Percentiles rank a stretch among this genome's conserved stretches.
These are phyloP conservation scores for Colletotrichum euphorbiae DNA, from an alignment of 2,329 filamentous ascomycete genomes.

Conservation along the genomic window DNA sequence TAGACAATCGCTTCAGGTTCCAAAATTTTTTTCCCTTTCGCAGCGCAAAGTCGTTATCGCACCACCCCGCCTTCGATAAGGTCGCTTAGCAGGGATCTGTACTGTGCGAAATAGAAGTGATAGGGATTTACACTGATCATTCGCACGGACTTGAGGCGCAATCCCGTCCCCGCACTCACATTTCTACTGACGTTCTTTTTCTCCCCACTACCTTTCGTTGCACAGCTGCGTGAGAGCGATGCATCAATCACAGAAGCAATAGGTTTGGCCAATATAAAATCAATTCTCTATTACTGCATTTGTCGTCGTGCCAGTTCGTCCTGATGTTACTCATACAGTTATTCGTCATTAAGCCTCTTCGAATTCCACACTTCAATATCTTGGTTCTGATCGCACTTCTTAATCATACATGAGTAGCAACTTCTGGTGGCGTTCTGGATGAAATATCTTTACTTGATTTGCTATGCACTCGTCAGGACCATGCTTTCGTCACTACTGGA, in stretches of 20 bases:
- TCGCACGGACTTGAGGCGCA: too few species aligned
- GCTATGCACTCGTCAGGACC: constrained; percentile 9
- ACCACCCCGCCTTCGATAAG: constrained; percentile 39
- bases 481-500: not conserved
- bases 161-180: too few species aligned
- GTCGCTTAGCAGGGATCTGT: constrained; percentile 12
- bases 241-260: not conserved
- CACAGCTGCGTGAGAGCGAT: too few species aligned
- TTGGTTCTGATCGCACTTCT: constrained; percentile 9
- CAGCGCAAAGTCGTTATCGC: constrained; percentile 41
- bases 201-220: too few species aligned
- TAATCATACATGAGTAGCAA: constrained; percentile 27
- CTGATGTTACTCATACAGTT: constrained; percentile 9
- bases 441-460: constrained; percentile 17
- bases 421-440: not conserved
- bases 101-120: not conserved
- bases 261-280: not conserved
- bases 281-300: constrained; percentile 10
- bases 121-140: not conserved
- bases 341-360: constrained; percentile 8
- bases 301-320: constrained; percentile 10
- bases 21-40: constrained; percentile 37
- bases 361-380: not conserved
- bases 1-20: constrained; percentile 20
- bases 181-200: too few species aligned